Evolutionary conservation across 495 filamentous ascomycete genomes (phyloP).

Genomic region (Aspergillus leporis): DNA sequence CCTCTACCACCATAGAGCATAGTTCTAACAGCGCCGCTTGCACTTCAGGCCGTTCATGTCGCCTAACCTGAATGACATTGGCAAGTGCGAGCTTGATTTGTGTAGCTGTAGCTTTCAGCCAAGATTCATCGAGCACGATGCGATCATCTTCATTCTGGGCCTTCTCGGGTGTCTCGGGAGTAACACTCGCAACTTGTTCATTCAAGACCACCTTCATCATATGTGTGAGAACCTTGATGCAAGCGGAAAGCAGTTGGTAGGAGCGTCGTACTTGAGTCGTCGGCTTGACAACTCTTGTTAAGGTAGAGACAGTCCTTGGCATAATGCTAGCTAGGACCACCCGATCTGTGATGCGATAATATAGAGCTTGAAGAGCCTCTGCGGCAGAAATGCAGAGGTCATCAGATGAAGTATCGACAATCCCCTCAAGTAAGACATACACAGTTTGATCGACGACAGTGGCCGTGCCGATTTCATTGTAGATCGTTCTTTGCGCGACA

Average conservation of each 20-base stretch:
- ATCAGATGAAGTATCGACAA: slow-evolving; percentile 58
- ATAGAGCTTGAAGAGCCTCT: slow-evolving; percentile 61
- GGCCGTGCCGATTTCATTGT: slow-evolving; percentile 47
- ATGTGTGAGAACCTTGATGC: slow-evolving; percentile 58
- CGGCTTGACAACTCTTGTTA: slow-evolving; percentile 73
- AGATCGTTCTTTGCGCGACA: slow-evolving; percentile 59
- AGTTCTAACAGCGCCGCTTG: slow-evolving; percentile 65
- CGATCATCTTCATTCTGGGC: slow-evolving; percentile 35
- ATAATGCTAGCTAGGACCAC: slow-evolving; percentile 78
- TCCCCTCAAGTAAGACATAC: slow-evolving; percentile 73
- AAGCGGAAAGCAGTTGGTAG: slow-evolving; percentile 61
- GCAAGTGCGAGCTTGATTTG: slow-evolving; percentile 86
- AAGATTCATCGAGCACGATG: slow-evolving; percentile 54
- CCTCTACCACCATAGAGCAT: slow-evolving; percentile 71
- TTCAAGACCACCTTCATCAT: slow-evolving; percentile 65
- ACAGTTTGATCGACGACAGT: slow-evolving; percentile 82
- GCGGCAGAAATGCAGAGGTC: slow-evolving; percentile 68
- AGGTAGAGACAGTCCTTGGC: slow-evolving; percentile 80
- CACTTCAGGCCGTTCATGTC: slow-evolving; percentile 71
- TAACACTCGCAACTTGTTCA: slow-evolving; percentile 44
- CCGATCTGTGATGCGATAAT: slow-evolving; percentile 62
- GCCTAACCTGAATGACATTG: slow-evolving; percentile 74
- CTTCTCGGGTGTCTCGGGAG: slow-evolving; percentile 17
- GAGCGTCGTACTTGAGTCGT: slow-evolving; percentile 63
- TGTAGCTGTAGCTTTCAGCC: slow-evolving; percentile 76